Evolutionary conservation across 179 eudicot genomes (phyloP).

Genomic region (Nepenthes alata): DNA sequence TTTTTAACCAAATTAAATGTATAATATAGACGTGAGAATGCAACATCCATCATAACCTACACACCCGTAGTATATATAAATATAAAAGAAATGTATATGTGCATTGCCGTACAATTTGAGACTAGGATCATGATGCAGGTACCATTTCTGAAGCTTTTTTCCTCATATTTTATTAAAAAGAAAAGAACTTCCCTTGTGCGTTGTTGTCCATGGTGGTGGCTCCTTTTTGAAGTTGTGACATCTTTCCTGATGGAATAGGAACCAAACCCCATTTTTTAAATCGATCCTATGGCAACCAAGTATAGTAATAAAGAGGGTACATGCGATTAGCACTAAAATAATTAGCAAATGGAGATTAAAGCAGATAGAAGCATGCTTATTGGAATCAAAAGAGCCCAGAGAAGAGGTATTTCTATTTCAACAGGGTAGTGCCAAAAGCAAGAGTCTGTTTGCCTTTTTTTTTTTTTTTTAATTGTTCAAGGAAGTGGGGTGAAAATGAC

Average conservation of each 20-base stretch:
- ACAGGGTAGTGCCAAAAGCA: no score
- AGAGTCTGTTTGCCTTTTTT: not conserved
- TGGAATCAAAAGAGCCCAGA: conserved; percentile 7
- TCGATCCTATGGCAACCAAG: not conserved
- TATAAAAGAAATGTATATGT: conserved; percentile 9
- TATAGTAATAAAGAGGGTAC: conserved; percentile 2
- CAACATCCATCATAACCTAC: no score
- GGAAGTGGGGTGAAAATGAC: conserved; percentile 18
- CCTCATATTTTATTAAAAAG: conserved; percentile 1
- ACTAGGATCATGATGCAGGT: conserved; percentile 4
- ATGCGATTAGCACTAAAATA: conserved; percentile 8
- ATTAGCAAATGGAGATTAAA: conserved; percentile 10
- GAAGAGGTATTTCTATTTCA: not conserved
- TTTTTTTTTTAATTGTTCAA: conserved; percentile 6
- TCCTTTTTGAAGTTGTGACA: conserved; percentile 10
- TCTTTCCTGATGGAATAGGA: conserved; percentile 18
- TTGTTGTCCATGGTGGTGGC: not conserved
- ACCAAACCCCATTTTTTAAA: conserved; percentile 18
- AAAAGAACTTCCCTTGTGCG: conserved; percentile 9
- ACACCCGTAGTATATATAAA: not conserved
- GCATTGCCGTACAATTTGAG: conserved; percentile 7
- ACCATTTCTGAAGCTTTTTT: conserved; percentile 7
- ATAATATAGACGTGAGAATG: no score
- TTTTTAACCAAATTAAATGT: no score
- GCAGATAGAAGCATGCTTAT: conserved; percentile 13